Evolutionary conservation across 164 flowering plant genomes (phyloP), one percentile per base, ranked within the genome.

Genomic region (Tetrastigma voinierianum): DNA sequence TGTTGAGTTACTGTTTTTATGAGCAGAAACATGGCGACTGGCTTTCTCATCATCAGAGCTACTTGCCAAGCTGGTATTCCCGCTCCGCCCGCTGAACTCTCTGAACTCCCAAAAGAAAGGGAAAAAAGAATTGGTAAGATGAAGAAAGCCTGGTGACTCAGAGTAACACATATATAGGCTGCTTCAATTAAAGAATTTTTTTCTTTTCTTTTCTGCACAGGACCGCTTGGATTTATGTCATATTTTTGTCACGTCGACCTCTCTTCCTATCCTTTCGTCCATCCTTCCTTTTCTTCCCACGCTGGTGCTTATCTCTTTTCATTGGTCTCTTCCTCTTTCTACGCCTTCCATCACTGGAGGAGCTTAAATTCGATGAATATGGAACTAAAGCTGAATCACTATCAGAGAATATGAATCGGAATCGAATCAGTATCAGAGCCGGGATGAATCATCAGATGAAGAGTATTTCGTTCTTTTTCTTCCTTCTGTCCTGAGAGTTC

Each of bases 381-480:
- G 85, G 76, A 24, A 70, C 76, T 4, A 73, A 59, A 43, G 46
- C 76, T 20, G 84, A 75, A 58, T 75, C 77, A n/a, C n/a, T n/a
- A n/a, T n/a, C n/a, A n/a, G n/a, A 13, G 79, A 73, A 53, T 72
- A 79, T 18, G 78, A 66, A 20, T 69, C 78, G 23, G 77, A 78
- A 25, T 68, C 71, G 83, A 79, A 67, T 70, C 79, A 56, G 70
- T 63, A 53, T 61, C 75, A 2, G 75, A 57, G n/a, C n/a, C n/a
- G n/a, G 69, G 20, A 23, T 64, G 85, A 80, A 69, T 72, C 69
- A 5, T 89, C 95, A 67, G 95, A 85, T 62, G 91, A 82, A 61
- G 95, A 83, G 71, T 82, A 85, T 78, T 79, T 78, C 80, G 79
- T 59, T 62, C 80, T 59, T 79, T 70, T 80, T 88, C 69, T 68